phyloP scores from a whole-genome alignment of 192 early-diverging fungal genomes.

The Gryganskiella cystojenkinii region DNA sequence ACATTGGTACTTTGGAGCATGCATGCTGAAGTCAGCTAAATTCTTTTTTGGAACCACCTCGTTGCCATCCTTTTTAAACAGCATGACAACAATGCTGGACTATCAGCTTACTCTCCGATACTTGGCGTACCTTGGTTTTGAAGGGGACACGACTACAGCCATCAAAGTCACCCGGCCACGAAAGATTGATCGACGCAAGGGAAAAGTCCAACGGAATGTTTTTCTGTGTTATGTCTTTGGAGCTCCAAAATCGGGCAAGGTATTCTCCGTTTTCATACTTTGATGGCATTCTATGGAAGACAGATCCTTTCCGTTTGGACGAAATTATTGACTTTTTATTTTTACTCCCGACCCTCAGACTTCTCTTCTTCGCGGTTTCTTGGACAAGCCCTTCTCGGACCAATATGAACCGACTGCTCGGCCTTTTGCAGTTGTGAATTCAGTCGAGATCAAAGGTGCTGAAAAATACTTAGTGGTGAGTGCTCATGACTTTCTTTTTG shows the following conservation, averaged over 20 bases:
- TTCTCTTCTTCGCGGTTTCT: conserved; percentile 84
- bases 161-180: conserved; percentile 81
- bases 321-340: too few relatives aligned
- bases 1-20: not conserved
- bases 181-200: conserved; percentile 79
- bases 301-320: not conserved
- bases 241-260: conserved; percentile 92
- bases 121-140: conserved; percentile 96
- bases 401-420: conserved; percentile 81
- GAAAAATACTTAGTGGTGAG: conserved; percentile 95
- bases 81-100: conserved; percentile 96
- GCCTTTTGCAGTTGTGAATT: conserved; percentile 89
- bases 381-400: conserved; percentile 83
- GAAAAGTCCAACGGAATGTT: conserved; percentile 88
- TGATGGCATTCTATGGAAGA: not conserved
- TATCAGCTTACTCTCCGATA: conserved; percentile 91
- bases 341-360: conserved; percentile 61
- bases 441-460: conserved; percentile 92
- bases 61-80: conserved; percentile 19
- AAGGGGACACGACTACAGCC: conserved; percentile 89
- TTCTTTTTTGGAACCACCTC: not conserved
- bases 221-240: conserved; percentile 97
- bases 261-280: conserved; percentile 33
- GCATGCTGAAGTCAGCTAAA: not conserved
- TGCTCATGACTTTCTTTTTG: not conserved